Evolutionary conservation across 257 asterid genomes (phyloP).

Genomic region (Eucommia ulmoides): DNA sequence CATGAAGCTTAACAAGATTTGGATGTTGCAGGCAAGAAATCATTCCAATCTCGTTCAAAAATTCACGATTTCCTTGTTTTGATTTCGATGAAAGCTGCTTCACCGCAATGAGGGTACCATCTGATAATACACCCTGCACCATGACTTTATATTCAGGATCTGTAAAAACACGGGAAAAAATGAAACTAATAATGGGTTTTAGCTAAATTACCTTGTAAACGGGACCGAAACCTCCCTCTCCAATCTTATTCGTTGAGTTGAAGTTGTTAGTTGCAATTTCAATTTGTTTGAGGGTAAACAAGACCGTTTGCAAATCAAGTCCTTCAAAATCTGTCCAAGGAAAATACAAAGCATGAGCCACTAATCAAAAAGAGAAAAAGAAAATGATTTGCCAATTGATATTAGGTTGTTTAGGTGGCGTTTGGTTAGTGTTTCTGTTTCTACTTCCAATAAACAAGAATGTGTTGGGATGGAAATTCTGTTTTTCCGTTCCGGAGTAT

Average conservation of each 20-base stretch:
- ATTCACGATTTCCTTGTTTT: conserved; percentile 2
- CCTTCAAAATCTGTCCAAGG: neutral
- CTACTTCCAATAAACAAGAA: neutral
- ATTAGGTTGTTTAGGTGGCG: too few species aligned
- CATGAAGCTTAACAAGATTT: conserved; percentile 6
- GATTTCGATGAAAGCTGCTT: conserved; percentile 8
- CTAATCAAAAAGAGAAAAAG: neutral
- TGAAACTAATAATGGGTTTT: neutral
- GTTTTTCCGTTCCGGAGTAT: too few species aligned
- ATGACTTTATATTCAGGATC: neutral
- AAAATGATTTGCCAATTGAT: neutral
- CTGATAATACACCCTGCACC: conserved; percentile 3
- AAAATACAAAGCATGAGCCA: neutral
- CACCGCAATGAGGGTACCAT: conserved; percentile 6
- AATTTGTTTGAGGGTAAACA: conserved; percentile 5
- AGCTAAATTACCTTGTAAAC: conserved; percentile 8
- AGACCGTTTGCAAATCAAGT: neutral
- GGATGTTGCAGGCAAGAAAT: conserved; percentile 8
- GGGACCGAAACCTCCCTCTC: conserved; percentile 15
- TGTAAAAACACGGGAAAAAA: neutral
- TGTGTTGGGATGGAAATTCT: neutral
- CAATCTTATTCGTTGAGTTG: conserved; percentile 5
- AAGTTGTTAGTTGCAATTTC: conserved; percentile 12
- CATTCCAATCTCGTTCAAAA: conserved; percentile 8
- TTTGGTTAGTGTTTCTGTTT: neutral